Percentiles rank a stretch among this genome's conserved stretches.
Evolutionary conservation across 1,284 basidiomycete genomes (phyloP).

Genomic region (Trametes sp.): DNA sequence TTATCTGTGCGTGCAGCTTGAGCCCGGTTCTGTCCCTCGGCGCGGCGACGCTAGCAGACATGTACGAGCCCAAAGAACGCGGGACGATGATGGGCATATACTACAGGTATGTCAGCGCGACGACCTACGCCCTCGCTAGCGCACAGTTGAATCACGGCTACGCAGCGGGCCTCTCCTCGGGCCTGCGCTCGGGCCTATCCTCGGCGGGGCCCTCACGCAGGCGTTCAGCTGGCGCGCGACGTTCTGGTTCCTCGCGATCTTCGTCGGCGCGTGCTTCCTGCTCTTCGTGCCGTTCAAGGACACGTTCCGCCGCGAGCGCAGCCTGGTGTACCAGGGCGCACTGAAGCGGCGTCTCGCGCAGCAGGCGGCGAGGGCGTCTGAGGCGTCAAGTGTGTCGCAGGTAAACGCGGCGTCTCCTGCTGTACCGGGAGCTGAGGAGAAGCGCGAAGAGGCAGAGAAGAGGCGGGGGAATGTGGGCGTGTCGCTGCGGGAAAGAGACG

Average conservation of each 20-base stretch:
- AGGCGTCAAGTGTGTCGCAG: constrained; percentile 24
- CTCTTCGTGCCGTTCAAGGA: constrained; percentile 80
- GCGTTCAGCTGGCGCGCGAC: constrained; percentile 79
- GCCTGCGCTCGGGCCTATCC: constrained; percentile 73
- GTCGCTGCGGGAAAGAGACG: constrained; percentile 1
- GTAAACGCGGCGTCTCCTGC: not conserved
- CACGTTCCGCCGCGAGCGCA: constrained; percentile 84
- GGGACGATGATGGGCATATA: constrained; percentile 84
- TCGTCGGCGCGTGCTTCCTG: constrained; percentile 61
- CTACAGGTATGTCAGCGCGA: constrained; percentile 48
- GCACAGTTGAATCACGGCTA: too few species aligned
- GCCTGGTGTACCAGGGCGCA: constrained; percentile 75
- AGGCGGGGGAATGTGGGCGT: constrained; percentile 13
- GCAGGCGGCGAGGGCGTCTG: constrained; percentile 28
- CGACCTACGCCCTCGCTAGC: too few species aligned
- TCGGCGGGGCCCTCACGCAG: constrained; percentile 75
- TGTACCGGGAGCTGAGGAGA: not conserved
- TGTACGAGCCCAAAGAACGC: constrained; percentile 81
- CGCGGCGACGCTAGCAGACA: constrained; percentile 83
- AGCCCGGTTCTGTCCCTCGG: constrained; percentile 82
- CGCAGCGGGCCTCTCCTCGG: constrained; percentile 52
- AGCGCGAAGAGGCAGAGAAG: not conserved
- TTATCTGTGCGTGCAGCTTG: constrained; percentile 47
- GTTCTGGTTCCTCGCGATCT: constrained; percentile 82
- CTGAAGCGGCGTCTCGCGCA: constrained; percentile 43